Base-by-base conservation (phyloP, 345 rosid genomes). In the Salix viminalis region DNA sequence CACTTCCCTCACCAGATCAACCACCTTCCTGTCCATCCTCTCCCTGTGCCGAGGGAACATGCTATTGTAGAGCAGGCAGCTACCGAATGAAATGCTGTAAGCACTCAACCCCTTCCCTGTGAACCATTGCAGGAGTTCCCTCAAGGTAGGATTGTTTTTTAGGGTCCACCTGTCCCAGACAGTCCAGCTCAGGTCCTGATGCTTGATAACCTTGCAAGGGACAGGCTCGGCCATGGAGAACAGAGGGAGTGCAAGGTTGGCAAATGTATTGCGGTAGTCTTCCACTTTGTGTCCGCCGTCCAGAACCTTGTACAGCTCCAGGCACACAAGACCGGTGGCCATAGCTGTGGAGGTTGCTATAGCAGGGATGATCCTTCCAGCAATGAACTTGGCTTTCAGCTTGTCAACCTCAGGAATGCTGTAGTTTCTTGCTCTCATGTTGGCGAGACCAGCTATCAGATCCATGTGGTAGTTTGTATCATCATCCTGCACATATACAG, bases 371-470 rank as follows among this genome's bases (percentile, higher is more conserved):
- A 96, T 96, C 83, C 99, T 92, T 69, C 99, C 99, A 5, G 99
- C 99, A 26, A 96, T 96, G 81, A 96, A 92, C 81, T 96, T 96
- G 66, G 99, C 99, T 78, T 96, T 96, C 46, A 96, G 90, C 81
- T 96, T 96, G 87, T 96, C 99, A 7, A 96, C 98, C 77, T 96
- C 99, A 1, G 97, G 97, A 64, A 96, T 93, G 74, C 94, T 85
- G 82, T 96, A 96, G 88, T 96, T 96, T 78, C 98, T 93, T 50
- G 99, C 99, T 85, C 99, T 93, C 99, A 96, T 96, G 86, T 96
- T 96, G 21, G 99, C 99, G 56, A 96, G 93, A 39, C 91, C 99
- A 79, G 99, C 92, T 67, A 96, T 96, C 84, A 93, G 69, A 83
- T 96, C 99, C 99, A 96, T 96, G 88, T 96, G 99, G 80, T 91